Evolutionary conservation across 164 flowering plant species (phyloP), one percentile per base, ranked within the genome.

Genomic region (Vitis riparia): DNA sequence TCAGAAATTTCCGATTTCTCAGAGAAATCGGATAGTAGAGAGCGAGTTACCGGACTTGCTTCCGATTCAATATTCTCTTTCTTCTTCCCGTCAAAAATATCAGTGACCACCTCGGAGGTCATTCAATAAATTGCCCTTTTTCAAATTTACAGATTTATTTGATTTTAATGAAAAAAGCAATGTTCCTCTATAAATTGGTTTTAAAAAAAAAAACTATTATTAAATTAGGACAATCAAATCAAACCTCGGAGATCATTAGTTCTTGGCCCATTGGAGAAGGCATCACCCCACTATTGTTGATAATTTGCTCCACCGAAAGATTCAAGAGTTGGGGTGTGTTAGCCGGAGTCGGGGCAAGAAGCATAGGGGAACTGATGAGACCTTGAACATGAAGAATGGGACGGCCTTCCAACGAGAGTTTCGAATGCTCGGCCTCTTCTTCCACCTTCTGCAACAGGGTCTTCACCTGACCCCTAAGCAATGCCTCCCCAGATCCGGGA

Each of bases 401-500:
- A 9, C 79, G 74, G 55, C 59, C 59, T 53, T 79, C 81, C 11
- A 74, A 14, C 8, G 86, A 62, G 69, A 82, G 57, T 19, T 87
- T 90, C 3, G 82, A 73, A 44, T 85, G 65, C 71, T 82, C 92
- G 2, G 88, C 86, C 72, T 86, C 97, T 78, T 91, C 97, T 72
- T 91, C 97, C 23, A 92, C 95, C 71, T 81, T 91, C 81, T 93
- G 96, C 77, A 94, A 67, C 1, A 94, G 87, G 53, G 84, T 84
- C 82, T 93, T 89, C 19, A 91, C 98, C 65, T 92, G 97, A 51
- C 91, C 87, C 66, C 99, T 81, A 5, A 95, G 83, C 55, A 93
- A 66, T 8, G 91, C 88, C 79, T 95, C 99, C 0, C 98, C 99
- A 1, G 98, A 89, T 0, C 97, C 94, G 3, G 97, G 98, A 0